These are phyloP conservation scores for Phytophthora nicotianae DNA, from an alignment of 352 stramenopile genomes.

Conservation along the genomic window DNA sequence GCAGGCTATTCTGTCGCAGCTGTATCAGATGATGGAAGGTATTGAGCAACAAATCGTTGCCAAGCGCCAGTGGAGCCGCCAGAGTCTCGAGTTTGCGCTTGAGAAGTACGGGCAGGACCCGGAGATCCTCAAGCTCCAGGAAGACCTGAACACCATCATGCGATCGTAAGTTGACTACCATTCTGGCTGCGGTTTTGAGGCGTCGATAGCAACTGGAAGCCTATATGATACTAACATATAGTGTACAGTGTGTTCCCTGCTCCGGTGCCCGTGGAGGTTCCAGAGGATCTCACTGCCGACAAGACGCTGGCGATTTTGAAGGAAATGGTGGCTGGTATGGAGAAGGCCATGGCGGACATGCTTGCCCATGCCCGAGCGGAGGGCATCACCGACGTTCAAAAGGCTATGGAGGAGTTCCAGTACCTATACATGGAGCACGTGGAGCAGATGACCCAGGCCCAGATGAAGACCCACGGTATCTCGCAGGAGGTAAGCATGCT, in stretches of 20 bases:
- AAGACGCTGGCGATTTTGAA: slow-evolving; percentile 72
- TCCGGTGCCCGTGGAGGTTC: slow-evolving; percentile 58
- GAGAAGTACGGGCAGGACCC: slow-evolving; percentile 66
- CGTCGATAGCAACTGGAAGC: not conserved
- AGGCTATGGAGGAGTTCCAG: slow-evolving; percentile 84
- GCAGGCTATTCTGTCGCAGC: slow-evolving; percentile 71
- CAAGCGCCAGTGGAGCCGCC: slow-evolving; percentile 62
- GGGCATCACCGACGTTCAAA: slow-evolving; percentile 69
- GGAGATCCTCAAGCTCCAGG: slow-evolving; percentile 65
- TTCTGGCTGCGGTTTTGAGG: not conserved
- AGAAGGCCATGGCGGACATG: slow-evolving; percentile 81
- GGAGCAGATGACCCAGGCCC: slow-evolving; percentile 64
- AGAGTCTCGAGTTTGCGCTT: slow-evolving; percentile 66
- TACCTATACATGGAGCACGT: slow-evolving; percentile 79
- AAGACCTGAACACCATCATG: slow-evolving; percentile 75
- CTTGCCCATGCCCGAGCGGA: slow-evolving; percentile 68
- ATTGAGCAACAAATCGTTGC: slow-evolving; percentile 71
- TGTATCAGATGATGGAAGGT: slow-evolving; percentile 77
- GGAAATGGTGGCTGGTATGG: slow-evolving; percentile 73
- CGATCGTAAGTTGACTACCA: slow-evolving; percentile 39
- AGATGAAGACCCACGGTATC: slow-evolving; percentile 71
- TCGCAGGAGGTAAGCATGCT: slow-evolving; percentile 52
- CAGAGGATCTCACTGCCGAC: slow-evolving; percentile 69
- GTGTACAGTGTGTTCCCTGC: slow-evolving; percentile 59
- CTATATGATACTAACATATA: slow-evolving; percentile 9